Evolutionary conservation across 768 basidiomycete species (phyloP), one percentile per base, ranked within the genome.

Genomic region (Mycena haematopus): DNA sequence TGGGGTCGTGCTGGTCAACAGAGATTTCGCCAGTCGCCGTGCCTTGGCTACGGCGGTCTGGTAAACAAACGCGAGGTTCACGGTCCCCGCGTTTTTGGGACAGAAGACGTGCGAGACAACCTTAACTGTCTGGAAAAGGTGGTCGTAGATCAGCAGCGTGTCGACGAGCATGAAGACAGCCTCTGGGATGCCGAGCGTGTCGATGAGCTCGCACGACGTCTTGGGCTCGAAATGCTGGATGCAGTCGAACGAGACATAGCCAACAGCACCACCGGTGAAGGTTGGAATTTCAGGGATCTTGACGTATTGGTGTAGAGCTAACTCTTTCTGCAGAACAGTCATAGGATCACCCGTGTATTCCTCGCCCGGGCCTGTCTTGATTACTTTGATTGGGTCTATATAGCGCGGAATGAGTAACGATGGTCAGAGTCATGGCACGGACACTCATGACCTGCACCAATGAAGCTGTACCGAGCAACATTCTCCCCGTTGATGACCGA

Each of bases 141-240:
- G 97, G 74, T 99, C 97, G 76, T 95, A 99, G 71, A 99, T 86
- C 74, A 99, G 85, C 66, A 99, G 84, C 15, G 96, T 95, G 75
- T 98, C 96, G 68, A 92, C 89, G 52, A 99, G 85, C 94, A 99
- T 97, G 82, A 99, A 98, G 65, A 93, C 83, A 13, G 96, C 90
- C 74, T 99, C 97, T 2, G 97, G 97, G 60, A 99, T 91, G n/a
- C 83, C 82, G 47, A 97, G 80, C 10, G 87, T 80, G 73, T 98
- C 94, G n/a, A 78, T 77, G 25, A 95, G 82, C 19, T 85, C 81
- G 38, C 88, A 82, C 52, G 87, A 87, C 8, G 95, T 95, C 78
- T 91, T 94, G 55, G 97, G 95, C 74, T 99, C 97, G 70, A 99
- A 99, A 75, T 98, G 88, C 59, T 92, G 93, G 59, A 99, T 88